Evolutionary conservation across 2,329 filamentous ascomycete genomes (phyloP).

Genomic region (Blastomyces silverae): DNA sequence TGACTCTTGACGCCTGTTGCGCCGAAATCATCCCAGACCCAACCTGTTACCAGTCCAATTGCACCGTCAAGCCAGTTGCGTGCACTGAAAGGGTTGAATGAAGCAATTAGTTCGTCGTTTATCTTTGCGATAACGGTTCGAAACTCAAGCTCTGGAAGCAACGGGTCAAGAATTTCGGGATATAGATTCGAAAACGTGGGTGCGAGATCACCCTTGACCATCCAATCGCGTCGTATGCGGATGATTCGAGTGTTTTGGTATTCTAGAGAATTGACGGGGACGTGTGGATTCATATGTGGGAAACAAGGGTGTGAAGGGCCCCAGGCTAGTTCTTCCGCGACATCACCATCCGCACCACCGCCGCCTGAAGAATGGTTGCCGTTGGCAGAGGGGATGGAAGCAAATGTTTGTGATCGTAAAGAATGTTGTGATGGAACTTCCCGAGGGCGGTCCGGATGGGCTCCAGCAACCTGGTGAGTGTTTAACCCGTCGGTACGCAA

Average conservation of each 20-base stretch:
- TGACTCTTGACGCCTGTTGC: slow-evolving; percentile 67
- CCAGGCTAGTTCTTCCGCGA: slow-evolving; percentile 71
- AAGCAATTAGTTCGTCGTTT: slow-evolving; percentile 67
- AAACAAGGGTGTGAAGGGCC: slow-evolving; percentile 90
- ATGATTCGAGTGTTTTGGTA: slow-evolving; percentile 80
- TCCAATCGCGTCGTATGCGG: slow-evolving; percentile 84
- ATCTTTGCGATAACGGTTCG: slow-evolving; percentile 71
- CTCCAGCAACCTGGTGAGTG: not conserved
- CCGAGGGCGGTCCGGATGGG: slow-evolving; percentile 29
- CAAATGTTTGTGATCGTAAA: slow-evolving; percentile 37
- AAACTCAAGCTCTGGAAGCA: slow-evolving; percentile 80
- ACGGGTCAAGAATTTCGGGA: slow-evolving; percentile 86
- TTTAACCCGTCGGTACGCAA: slow-evolving; percentile 23
- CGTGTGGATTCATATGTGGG: slow-evolving; percentile 88
- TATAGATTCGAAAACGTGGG: slow-evolving; percentile 94
- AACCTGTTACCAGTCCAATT: slow-evolving; percentile 77
- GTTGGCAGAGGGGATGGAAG: slow-evolving; percentile 36
- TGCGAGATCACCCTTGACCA: slow-evolving; percentile 78
- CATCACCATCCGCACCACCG: slow-evolving; percentile 39
- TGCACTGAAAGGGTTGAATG: slow-evolving; percentile 70
- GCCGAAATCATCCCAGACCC: slow-evolving; percentile 90
- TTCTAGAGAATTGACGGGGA: slow-evolving; percentile 66
- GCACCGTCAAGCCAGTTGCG: slow-evolving; percentile 74
- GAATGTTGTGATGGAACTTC: slow-evolving; percentile 39
- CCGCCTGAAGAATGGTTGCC: slow-evolving; percentile 30